phyloP scores from a whole-genome alignment of 108 stramenopile genomes.

The Pseudonitzschia multiseries region DNA sequence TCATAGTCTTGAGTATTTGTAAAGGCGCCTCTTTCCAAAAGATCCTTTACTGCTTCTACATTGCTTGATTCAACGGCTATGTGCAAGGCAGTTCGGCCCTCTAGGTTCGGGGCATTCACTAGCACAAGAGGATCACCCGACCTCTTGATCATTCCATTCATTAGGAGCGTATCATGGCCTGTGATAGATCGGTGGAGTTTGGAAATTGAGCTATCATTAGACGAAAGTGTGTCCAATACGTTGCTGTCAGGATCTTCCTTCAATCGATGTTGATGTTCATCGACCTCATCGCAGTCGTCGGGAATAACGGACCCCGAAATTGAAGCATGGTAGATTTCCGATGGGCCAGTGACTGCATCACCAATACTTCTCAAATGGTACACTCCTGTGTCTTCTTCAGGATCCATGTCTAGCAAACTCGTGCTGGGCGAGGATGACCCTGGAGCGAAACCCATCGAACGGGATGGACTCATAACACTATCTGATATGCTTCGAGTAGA shows the following conservation, averaged over 20 bases:
- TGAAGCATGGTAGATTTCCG: background rate
- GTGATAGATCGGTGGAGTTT: slow-evolving; percentile 25
- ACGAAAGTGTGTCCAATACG: background rate
- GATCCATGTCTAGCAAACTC: slow-evolving; percentile 12
- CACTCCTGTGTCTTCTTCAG: background rate
- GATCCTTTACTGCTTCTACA: slow-evolving; percentile 40
- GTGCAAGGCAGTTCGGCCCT: slow-evolving; percentile 76
- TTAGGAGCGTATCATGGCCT: background rate
- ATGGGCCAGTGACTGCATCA: background rate
- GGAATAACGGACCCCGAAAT: background rate
- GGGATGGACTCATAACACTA: background rate
- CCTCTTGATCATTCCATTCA: slow-evolving; percentile 16
- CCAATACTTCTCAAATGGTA: background rate
- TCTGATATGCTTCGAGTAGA: background rate
- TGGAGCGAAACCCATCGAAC: background rate
- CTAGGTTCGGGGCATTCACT: slow-evolving; percentile 40
- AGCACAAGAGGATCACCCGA: slow-evolving; percentile 32
- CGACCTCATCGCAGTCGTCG: background rate
- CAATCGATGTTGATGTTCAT: slow-evolving; percentile 8
- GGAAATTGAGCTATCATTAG: background rate
- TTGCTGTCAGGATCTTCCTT: background rate
- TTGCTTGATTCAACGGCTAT: slow-evolving; percentile 56
- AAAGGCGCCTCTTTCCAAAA: slow-evolving; percentile 59
- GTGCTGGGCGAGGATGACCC: background rate
- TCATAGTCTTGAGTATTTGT: slow-evolving; percentile 71